phyloP scores from a whole-genome alignment of 2,329 filamentous ascomycete genomes.

The Colletotrichum camelliae region DNA sequence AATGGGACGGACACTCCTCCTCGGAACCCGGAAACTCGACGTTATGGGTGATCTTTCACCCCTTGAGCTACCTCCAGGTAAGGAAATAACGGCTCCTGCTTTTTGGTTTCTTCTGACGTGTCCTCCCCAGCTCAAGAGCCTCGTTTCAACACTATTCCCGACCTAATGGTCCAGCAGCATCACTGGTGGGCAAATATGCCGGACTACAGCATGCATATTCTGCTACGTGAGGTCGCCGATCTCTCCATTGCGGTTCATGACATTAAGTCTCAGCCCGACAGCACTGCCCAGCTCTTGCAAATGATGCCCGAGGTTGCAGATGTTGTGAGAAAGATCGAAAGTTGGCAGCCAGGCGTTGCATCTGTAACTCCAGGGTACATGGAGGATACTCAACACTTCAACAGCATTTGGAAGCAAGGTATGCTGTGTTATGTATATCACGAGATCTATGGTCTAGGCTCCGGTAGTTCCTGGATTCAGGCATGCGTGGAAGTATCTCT shows the following conservation, averaged over 20 bases:
- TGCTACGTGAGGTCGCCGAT: neutral
- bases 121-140: neutral
- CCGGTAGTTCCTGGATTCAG: neutral
- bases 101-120: neutral
- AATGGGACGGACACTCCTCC: neutral
- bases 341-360: neutral
- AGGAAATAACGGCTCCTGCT: neutral
- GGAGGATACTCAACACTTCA: neutral
- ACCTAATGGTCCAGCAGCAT: neutral
- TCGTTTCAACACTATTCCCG: neutral
- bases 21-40: neutral
- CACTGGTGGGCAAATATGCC: neutral
- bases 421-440: neutral
- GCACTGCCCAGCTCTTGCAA: neutral
- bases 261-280: neutral
- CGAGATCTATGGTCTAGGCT: neutral
- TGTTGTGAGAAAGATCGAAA: neutral
- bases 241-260: neutral
- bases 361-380: neutral
- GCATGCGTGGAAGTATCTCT: neutral
- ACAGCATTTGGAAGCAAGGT: neutral
- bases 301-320: neutral
- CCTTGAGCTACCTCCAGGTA: neutral
- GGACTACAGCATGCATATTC: neutral
- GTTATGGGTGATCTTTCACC: neutral